Base-by-base conservation (phyloP, 176 grass and related monocot species). In the Alloteropsis semialata region DNA sequence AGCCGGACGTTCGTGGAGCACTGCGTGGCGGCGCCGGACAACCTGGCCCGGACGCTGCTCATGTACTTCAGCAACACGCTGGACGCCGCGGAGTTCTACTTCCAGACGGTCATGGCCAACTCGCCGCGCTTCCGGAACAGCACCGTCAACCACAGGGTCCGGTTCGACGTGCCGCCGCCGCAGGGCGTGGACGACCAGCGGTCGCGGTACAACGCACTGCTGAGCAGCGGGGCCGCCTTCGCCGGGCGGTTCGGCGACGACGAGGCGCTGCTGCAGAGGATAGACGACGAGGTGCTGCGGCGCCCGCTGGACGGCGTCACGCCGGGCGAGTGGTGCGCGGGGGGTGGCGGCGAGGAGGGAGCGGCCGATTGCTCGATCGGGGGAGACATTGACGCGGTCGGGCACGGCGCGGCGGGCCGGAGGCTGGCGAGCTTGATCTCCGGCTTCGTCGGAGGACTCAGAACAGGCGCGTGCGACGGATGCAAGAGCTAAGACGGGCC, bases 61-160 rank as follows among this genome's bases (percentile, higher is more conserved):
- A 22, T 93, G 84, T 93, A 88, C 85, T 93, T 90, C 81, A 85
- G 81, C 78, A 93, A 90, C 72, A 36, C 82, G 25, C 54, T 83
- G 7, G 67, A 61, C 28, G 61, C 91, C 41, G 59, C 43, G 77
- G 78, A 90, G 83, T 67, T 83, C 65, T 93, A 93, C 77, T 90
- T 93, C 77, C 88, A 90, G 82, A 90, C 91, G 75, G 82, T 90
- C 41, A 69, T 88, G 56, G 82, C 66, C 78, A 93, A 93, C 81
- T 72, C 88, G 58, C 72, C 44, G 19, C 54, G 30, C 79, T 93
- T 88, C 78, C 42, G 38, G 82, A 93, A 90, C 74, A 76, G 3
- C 41, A 85, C 91, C 17, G 65, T 90, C 58, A 93, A 88, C 85
- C 88, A 83, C 69, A 87, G 38, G 46, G 49, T 88, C 68, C 74